Evolutionary conservation across 805 yeast species (phyloP), one percentile per base, ranked within the genome.

Genomic region (Cyberlindnera sargentensis): DNA sequence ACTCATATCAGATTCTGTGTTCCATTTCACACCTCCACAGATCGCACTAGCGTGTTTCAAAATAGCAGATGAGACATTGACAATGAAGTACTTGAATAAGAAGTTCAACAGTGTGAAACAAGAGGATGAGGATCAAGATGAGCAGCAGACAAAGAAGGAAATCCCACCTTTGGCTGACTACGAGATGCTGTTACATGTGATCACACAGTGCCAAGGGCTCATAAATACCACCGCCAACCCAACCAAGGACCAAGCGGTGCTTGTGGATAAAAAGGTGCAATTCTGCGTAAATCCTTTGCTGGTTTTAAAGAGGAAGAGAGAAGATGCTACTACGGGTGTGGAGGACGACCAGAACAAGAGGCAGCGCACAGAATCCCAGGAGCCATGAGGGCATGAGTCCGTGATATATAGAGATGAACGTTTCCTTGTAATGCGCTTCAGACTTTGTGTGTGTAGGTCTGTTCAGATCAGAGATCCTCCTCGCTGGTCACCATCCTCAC

Each of bases 1-100:
- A n/a, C 67, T 87, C 34, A 66, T 82, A 31, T 79, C 91, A 20
- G 96, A 93, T 58, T 90, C 77, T 4, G 68, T 74, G 7, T 91
- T 87, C 53, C 67, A 79, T 31, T 91, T 67, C 64, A 82, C 98
- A 0, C 99, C 99, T 1, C 96, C 98, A 1, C 99, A 93, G 57
- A 86, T 93, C 29, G 96, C 98, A 1, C 67, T 93, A 41, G 93
- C 96, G 0, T 87, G 93, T 11, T 70, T 90, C 57, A 77, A 83
- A 65, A 71, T 74, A 42, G 76, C 73, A 10, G 85, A 88, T 62
- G 78, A 73, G 48, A 76, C 73, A 25, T 64, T 85, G 33, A 76
- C 84, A 2, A 77, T 76, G 43, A 71, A 78, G 48, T 90, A 90
- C 63, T 63, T 91, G 49, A 72, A 73, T 49, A 70, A 73, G 51